These are phyloP conservation scores for Leccinum broughii DNA, from an alignment of 768 basidiomycete genomes.

Conservation along the genomic window DNA sequence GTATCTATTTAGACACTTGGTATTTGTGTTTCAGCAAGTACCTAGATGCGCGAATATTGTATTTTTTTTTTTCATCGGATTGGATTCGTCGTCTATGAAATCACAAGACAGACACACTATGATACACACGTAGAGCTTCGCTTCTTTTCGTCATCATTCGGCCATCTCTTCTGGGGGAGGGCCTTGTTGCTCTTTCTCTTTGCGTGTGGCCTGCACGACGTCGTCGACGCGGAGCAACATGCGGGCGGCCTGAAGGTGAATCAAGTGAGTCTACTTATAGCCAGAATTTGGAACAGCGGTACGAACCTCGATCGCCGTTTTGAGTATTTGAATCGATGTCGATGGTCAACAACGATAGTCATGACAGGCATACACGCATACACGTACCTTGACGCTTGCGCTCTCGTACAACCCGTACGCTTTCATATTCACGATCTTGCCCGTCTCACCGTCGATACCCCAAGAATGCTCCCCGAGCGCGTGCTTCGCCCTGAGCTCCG, in stretches of 20 bases:
- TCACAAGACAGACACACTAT: no score
- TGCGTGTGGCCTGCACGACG: no score
- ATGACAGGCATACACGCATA: not conserved
- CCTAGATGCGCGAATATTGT: not conserved
- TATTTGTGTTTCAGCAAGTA: no score
- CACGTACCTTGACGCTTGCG: constrained; percentile 84
- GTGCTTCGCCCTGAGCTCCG: constrained; percentile 94
- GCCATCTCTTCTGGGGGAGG: not conserved
- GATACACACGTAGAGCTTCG: not conserved
- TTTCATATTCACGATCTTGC: constrained; percentile 96
- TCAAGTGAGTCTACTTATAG: no score
- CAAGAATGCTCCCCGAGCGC: constrained; percentile 87
- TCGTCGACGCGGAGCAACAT: not conserved
- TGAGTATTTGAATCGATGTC: constrained; percentile 85
- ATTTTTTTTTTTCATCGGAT: not conserved
- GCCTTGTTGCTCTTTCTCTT: not conserved
- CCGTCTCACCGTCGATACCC: constrained; percentile 96
- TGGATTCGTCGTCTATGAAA: not conserved
- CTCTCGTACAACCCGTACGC: constrained; percentile 91
- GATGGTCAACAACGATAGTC: not conserved
- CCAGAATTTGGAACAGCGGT: not conserved
- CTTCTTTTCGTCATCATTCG: not conserved
- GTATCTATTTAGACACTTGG: no score
- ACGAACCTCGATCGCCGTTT: constrained; percentile 90
- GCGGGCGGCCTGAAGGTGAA: not conserved